These are phyloP conservation scores for Penicillium fimorum DNA, from an alignment of 495 filamentous ascomycete genomes.

Conservation along the genomic window DNA sequence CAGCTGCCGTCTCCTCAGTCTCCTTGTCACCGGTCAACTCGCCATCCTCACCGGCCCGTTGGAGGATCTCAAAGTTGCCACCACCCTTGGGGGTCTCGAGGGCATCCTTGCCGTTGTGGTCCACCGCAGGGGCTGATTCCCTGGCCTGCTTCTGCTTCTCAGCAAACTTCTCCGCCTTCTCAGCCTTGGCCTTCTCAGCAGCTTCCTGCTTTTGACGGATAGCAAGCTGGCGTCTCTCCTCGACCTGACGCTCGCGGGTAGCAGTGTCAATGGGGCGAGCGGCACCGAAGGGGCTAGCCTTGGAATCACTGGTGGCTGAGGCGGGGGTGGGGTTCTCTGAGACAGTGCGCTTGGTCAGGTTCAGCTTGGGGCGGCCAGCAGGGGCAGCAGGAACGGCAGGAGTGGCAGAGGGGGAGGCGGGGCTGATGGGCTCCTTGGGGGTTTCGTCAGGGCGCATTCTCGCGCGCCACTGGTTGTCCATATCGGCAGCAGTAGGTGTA, in stretches of 20 bases:
- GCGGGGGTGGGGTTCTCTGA: slow-evolving; percentile 62
- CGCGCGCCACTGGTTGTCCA: slow-evolving; percentile 82
- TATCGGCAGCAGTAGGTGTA: slow-evolving; percentile 76
- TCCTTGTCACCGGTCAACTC: slow-evolving; percentile 39
- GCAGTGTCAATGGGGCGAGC: slow-evolving; percentile 88
- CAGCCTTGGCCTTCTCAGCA: slow-evolving; percentile 81
- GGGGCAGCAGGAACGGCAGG: slow-evolving; percentile 47
- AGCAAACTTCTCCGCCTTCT: slow-evolving; percentile 52
- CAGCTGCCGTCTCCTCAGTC: slow-evolving; percentile 26
- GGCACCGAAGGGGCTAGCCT: slow-evolving; percentile 89
- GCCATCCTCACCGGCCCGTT: slow-evolving; percentile 47
- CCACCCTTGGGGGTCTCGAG: slow-evolving; percentile 43
- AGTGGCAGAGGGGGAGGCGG: slow-evolving; percentile 51
- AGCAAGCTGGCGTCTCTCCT: slow-evolving; percentile 75
- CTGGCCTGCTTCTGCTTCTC: slow-evolving; percentile 49
- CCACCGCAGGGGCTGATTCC: slow-evolving; percentile 47
- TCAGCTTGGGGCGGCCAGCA: slow-evolving; percentile 69
- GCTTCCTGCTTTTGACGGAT: slow-evolving; percentile 80
- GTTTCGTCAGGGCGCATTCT: slow-evolving; percentile 74
- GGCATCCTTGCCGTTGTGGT: slow-evolving; percentile 48
- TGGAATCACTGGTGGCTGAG: slow-evolving; percentile 57
- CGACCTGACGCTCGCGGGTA: slow-evolving; percentile 80
- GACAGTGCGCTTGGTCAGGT: slow-evolving; percentile 84
- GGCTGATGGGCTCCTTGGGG: slow-evolving; percentile 62
- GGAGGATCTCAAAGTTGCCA: slow-evolving; percentile 55